phyloP scores from a whole-genome alignment of 495 filamentous ascomycete genomes.

The Penicillium lividum region DNA sequence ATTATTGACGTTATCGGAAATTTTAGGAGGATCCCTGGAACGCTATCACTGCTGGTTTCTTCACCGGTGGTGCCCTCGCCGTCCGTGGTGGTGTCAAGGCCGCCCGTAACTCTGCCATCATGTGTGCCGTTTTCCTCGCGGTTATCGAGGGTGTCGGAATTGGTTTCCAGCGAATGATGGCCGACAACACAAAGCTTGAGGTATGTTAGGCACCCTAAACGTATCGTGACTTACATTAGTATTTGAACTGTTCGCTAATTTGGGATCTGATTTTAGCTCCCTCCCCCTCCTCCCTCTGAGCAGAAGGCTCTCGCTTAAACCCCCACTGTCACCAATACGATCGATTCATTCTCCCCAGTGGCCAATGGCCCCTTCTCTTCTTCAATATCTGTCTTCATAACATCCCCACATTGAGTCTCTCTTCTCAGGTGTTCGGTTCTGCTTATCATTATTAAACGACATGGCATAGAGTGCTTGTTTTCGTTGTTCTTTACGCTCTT shows the following conservation, averaged over 20 bases:
- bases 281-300: conserved; percentile 43
- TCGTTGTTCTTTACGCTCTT: conserved; percentile 31
- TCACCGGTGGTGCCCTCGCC: conserved; percentile 90
- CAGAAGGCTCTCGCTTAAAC: conserved; percentile 47
- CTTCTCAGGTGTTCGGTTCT: conserved; percentile 49
- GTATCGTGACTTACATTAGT: background rate
- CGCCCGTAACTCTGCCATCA: conserved; percentile 90
- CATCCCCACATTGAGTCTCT: conserved; percentile 41
- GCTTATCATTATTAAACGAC: conserved; percentile 41
- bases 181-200: conserved; percentile 85
- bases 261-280: conserved; percentile 31
- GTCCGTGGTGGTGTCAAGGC: conserved; percentile 87
- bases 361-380: conserved; percentile 8
- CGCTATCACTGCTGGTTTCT: conserved; percentile 93
- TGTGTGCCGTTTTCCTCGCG: conserved; percentile 87
- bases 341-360: conserved; percentile 16
- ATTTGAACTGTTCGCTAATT: conserved; percentile 2
- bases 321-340: conserved; percentile 13
- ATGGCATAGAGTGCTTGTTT: conserved; percentile 45
- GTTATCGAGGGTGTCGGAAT: conserved; percentile 99
- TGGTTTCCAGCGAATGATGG: conserved; percentile 95
- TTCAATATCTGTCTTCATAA: conserved; percentile 33
- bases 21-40: conserved; percentile 83
- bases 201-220: conserved; percentile 34
- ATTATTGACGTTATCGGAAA: background rate